Evolutionary conservation across 257 asterid species (phyloP), one percentile per base, ranked within the genome.

Genomic region (Gentiana straminea): DNA sequence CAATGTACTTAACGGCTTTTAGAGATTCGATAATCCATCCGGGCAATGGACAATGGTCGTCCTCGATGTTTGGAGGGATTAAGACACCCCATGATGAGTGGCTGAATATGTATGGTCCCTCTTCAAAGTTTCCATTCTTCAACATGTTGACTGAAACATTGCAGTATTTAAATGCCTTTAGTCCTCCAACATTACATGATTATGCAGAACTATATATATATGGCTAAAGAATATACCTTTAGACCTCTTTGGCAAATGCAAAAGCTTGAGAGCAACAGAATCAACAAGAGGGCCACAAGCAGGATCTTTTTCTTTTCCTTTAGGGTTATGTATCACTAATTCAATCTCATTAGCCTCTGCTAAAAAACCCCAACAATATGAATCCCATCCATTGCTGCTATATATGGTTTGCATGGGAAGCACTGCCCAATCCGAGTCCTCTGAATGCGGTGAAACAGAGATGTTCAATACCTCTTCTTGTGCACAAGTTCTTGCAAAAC

Each of bases 241-340:
- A 45, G 52, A 59, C n/a, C 78, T 71, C 13, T 46, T 59, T 12
- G 88, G 84, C 1, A 50, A 55, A 54, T 51, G 60, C 68, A 88
- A 54, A 43, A 80, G 76, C 73, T 79, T 80, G 67, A 88, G 73
- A 4, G 94, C 96, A 7, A 88, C 73, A 0, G 84, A 80, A 66
- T 88, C 94, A 33, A 87, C 76, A 13, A 86, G 75, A 11, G 95
- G 95, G 64, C 95, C 95, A 41, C 94, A 86, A 61, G 94, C 82
- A 12, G 61, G 73, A 35, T 84, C 89, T 63, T 75, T 81, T 47
- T 86, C 91, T 12, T 52, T 13, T 41, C 78, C 94, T 1, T 4
- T 51, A 45, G 95, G 91, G 33, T 83, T 81, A 53, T 83, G 94
- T 46, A 86, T 75, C 37, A 48, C 50, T 7, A 86, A 72, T 58